phyloP scores from a whole-genome alignment of 331 rosid species.

The Telfairia occidentalis region DNA sequence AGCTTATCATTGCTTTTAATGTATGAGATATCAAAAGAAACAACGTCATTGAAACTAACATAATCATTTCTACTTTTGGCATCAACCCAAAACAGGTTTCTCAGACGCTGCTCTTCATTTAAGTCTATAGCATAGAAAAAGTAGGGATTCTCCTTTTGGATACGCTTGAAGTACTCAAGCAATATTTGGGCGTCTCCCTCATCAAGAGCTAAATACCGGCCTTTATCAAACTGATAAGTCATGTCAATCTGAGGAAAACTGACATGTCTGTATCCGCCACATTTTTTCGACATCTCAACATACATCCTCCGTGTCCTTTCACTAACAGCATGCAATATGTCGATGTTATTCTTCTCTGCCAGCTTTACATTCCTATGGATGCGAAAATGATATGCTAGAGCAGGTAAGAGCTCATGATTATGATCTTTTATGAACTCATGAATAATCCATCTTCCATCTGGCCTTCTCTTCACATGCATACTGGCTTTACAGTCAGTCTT shows the following conservation, averaged over 20 bases:
- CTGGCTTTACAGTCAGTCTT: constrained; percentile 52
- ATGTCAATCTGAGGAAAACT: constrained; percentile 16
- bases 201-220: constrained; percentile 30
- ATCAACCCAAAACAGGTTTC: constrained; percentile 47
- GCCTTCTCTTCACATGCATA: constrained; percentile 40
- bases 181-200: constrained; percentile 41
- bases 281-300: constrained; percentile 41
- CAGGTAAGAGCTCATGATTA: constrained; percentile 43
- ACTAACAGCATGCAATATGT: constrained; percentile 49
- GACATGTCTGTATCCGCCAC: constrained; percentile 21
- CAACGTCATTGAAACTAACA: constrained; percentile 28
- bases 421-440: constrained; percentile 47
- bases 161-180: constrained; percentile 43
- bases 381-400: constrained; percentile 52
- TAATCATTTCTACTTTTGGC: constrained; percentile 45
- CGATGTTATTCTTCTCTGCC: constrained; percentile 55
- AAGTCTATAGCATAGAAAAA: constrained; percentile 43
- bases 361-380: constrained; percentile 49
- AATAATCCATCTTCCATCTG: constrained; percentile 47
- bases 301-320: constrained; percentile 46
- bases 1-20: constrained; percentile 32
- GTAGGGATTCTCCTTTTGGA: constrained; percentile 38
- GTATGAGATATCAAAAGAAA: constrained; percentile 37
- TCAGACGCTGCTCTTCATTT: constrained; percentile 40
- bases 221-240: constrained; percentile 29